Percentiles rank a stretch among this genome's conserved stretches.
These are phyloP conservation scores for Aquanectria penicillioides DNA, from an alignment of 2,329 filamentous ascomycete species.

Conservation along the genomic window DNA sequence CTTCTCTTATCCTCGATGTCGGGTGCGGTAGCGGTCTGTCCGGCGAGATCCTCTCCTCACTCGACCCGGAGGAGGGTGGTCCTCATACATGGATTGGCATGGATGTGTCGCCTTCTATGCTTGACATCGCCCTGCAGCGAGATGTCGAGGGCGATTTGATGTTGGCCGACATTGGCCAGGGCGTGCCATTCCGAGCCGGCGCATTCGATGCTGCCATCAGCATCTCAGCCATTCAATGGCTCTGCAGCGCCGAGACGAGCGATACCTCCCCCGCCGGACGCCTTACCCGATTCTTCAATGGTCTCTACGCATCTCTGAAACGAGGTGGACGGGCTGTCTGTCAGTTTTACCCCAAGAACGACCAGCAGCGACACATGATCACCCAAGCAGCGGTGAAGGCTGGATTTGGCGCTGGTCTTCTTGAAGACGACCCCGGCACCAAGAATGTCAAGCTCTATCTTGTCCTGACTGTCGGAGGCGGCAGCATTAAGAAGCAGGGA, in stretches of 20 bases:
- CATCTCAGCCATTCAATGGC: conserved; percentile 97
- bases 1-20: conserved; percentile 93
- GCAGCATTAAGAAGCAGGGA: conserved; percentile 57
- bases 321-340: conserved; percentile 91
- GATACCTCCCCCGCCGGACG: conserved; percentile 84
- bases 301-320: conserved; percentile 84
- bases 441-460: conserved; percentile 98
- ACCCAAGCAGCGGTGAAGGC: conserved; percentile 89
- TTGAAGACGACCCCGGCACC: conserved; percentile 95
- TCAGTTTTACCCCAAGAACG: conserved; percentile 98
- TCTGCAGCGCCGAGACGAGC: conserved; percentile 93
- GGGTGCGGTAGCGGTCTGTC: conserved; percentile 95
- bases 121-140: conserved; percentile 91
- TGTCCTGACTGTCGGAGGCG: conserved; percentile 86
- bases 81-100: conserved; percentile 97
- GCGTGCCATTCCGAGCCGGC: conserved; percentile 91
- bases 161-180: conserved; percentile 94
- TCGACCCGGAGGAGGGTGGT: conserved; percentile 75
- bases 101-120: conserved; percentile 95
- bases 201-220: conserved; percentile 95
- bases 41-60: conserved; percentile 88
- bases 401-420: conserved; percentile 91
- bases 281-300: conserved; percentile 89
- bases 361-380: conserved; percentile 91
- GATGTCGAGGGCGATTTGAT: conserved; percentile 95